Base-by-base conservation (phyloP, 768 basidiomycete species). In the Trametes elegans region DNA sequence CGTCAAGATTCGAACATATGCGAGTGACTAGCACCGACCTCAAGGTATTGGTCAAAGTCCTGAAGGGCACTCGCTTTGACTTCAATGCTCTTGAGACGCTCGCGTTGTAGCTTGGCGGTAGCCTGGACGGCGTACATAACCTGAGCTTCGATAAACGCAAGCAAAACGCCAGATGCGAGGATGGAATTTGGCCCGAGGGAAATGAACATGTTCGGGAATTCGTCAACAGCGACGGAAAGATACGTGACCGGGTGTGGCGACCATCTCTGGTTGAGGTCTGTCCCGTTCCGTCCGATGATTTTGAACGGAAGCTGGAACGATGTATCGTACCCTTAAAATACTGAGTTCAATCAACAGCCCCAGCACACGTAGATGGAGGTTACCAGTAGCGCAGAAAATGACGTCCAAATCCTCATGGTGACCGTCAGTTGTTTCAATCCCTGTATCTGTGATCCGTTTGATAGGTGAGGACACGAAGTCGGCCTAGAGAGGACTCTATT, bases 131-230 rank as follows among this genome's bases (percentile, higher is more conserved):
- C 77, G 61, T 85, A 87, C 27, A 81, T 79, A 6, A 83, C 76
- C 59, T 84, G 76, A 10, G 74, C 68, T 65, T 87, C 84, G 32
- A 83, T 72, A 0, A 86, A 34, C 19, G 80, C 66, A 2, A 85
- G 63, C n/a, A 87, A 65, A 14, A 79, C 79, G 0, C 84, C 82
- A 0, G 78, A 72, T 2, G 80, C 82, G 14, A 84, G 76, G 7
- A 60, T 74, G 0, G 81, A 73, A 63, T 84, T 85, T 2, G 85
- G 84, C 0, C 85, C 84, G 9, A 80, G 62, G n/a, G 71, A 63
- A 48, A 77, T 72, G 72, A 86, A 86, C 77, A 78, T 81, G 67
- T 85, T 87, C n/a, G 87, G 86, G 68, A 87, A 86, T 7, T 80
- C 82, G 42, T 84, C 80, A 18, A 81, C 75, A 19, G 79, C 76